Conservation (phyloP, 371 early-diverging fungal species). For the Mortierella sp. region DNA sequence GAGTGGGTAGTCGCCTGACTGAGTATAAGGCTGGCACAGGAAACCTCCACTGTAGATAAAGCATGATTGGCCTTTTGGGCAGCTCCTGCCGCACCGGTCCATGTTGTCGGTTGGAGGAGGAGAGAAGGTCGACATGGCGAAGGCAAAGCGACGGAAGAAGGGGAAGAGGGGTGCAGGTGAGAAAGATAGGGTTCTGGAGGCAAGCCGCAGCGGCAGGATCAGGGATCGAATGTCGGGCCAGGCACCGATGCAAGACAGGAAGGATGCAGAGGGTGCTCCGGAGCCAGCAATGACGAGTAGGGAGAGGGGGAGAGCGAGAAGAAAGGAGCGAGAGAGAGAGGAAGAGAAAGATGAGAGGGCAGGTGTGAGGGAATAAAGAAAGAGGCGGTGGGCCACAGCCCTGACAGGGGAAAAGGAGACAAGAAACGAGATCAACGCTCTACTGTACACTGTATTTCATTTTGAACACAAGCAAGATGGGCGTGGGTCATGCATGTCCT, state of each 20-base stretch:
- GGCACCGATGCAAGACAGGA: no score
- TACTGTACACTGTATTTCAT: not conserved
- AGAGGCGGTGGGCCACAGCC: not conserved
- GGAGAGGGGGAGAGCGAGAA: no score
- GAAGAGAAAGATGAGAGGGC: not conserved
- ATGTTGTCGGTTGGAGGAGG: constrained; percentile 24
- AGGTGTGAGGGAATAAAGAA: constrained; percentile 2
- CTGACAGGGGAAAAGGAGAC: not conserved
- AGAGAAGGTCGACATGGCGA: constrained; percentile 23
- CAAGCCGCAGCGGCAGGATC: no score
- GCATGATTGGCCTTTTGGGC: constrained; percentile 4
- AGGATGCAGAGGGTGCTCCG: no score
- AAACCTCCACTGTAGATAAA: constrained; percentile 25
- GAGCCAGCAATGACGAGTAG: no score
- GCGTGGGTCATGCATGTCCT: no score
- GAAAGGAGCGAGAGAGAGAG: not conserved
- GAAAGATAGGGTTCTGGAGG: no score
- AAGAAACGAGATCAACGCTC: not conserved
- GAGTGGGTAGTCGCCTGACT: constrained; percentile 8
- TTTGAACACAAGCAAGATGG: no score
- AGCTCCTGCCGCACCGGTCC: constrained; percentile 13
- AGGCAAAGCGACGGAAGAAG: no score
- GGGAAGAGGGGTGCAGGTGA: no score
- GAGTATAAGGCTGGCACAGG: constrained; percentile 22
- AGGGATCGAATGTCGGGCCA: no score